Evolutionary conservation across 139 green algal genomes (phyloP).

Genomic region (Tetraselmis chui): DNA sequence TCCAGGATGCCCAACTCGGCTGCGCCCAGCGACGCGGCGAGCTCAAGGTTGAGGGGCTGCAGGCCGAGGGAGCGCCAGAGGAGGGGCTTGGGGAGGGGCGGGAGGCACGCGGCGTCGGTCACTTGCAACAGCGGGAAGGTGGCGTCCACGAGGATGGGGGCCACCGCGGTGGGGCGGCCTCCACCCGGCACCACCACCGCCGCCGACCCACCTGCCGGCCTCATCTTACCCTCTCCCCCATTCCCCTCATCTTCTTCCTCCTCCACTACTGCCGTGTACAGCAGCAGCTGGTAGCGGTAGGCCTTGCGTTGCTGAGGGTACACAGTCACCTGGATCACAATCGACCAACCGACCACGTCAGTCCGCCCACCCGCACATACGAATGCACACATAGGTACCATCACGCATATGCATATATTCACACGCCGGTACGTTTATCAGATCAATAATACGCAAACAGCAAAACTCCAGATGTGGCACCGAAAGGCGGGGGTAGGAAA

Average conservation of each 20-base stretch:
- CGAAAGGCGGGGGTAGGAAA: too few species aligned
- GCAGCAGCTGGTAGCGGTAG: constrained; percentile 1
- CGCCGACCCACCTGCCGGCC: not conserved
- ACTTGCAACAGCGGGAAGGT: constrained; percentile 27
- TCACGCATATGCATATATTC: too few species aligned
- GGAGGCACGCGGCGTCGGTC: not conserved
- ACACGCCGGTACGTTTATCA: too few species aligned
- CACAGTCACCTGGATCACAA: too few species aligned
- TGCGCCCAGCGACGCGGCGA: constrained; percentile 19
- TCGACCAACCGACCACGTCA: too few species aligned
- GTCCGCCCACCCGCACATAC: too few species aligned
- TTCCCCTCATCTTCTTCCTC: not conserved
- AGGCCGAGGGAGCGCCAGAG: constrained; percentile 42
- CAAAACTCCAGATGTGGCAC: too few species aligned
- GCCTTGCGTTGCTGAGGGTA: not conserved
- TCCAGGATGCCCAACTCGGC: constrained; percentile 19
- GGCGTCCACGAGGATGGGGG: constrained; percentile 16
- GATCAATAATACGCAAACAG: too few species aligned
- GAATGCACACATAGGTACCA: too few species aligned
- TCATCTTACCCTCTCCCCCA: not conserved
- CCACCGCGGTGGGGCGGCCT: not conserved
- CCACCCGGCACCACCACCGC: not conserved
- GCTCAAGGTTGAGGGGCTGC: constrained; percentile 38
- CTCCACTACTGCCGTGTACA: not conserved
- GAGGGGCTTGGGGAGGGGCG: constrained; percentile 29